Evolutionary conservation across 2,329 filamentous ascomycete species (phyloP), one percentile per base, ranked within the genome.

Genomic region (Sclerotinia spermophila): DNA sequence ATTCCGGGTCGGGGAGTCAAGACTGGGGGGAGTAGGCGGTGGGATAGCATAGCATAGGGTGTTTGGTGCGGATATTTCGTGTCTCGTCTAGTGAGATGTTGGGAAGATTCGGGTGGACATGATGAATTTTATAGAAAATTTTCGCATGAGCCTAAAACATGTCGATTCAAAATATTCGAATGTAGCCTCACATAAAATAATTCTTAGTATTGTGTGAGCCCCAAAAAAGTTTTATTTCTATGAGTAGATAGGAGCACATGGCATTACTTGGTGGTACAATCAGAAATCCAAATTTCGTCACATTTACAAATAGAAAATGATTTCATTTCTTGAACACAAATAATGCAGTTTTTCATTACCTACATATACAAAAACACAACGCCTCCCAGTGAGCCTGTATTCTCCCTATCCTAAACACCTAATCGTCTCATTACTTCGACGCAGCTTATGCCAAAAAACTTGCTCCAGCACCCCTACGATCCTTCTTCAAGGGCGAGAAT

Each of bases 401-500:
- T 56, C 60, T 38, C 55, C 19, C 27, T 68, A 61, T 67, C 69
- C 69, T 55, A 61, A 68, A 68, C 69, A 35, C 69, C 64, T 35
- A 21, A 61, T 21, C 7, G 35, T 24, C 27, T n/a, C 21, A 61
- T 38, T 68, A 48, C 65, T 35, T 51, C 45, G 42, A 51, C 48
- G 40, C 38, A 61, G 19, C 40, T 77, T 72, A 79, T 51, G 70
- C 78, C 64, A 79, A 69, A 75, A 90, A 90, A 76, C 88, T 90
- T 68, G 88, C 87, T 72, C 84, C 83, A 5, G 87, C 84, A 44
- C 88, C 87, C 72, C 89, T 87, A 71, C 86, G 85, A 66, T 93
- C 88, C 78, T 86, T 86, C 82, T 94, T 94, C 71, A 94, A 81
- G 11, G 91, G 91, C 27, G 91, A 93, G 78, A 94, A 93, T 62